Percentiles rank a stretch among this genome's conserved stretches.
These are phyloP conservation scores for Chlorociboria aeruginascens DNA, from an alignment of 495 filamentous ascomycete genomes.

Conservation along the genomic window DNA sequence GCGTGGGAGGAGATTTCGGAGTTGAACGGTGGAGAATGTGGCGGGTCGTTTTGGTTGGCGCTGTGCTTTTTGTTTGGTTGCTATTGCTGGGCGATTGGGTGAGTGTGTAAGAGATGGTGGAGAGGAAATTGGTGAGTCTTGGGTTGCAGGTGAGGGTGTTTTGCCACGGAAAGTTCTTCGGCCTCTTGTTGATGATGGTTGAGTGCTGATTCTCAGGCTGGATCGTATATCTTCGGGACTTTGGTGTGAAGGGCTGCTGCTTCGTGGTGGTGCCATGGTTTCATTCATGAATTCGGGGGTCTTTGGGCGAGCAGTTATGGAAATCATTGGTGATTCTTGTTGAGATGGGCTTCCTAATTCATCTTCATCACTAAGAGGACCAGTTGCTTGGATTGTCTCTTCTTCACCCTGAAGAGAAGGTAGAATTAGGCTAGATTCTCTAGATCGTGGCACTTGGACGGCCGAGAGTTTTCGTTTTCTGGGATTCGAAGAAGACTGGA, in stretches of 20 bases:
- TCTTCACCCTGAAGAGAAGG: background rate
- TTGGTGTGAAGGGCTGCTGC: slow-evolving; percentile 26
- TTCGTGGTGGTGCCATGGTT: slow-evolving; percentile 40
- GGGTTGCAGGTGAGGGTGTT: slow-evolving; percentile 11
- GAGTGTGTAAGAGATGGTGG: slow-evolving; percentile 22
- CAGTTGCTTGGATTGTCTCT: slow-evolving; percentile 9
- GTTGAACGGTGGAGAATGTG: slow-evolving; percentile 28
- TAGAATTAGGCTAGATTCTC: slow-evolving; percentile 11
- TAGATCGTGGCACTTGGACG: slow-evolving; percentile 15
- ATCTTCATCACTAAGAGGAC: slow-evolving; percentile 4
- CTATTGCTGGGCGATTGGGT: slow-evolving; percentile 25
- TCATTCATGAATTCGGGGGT: slow-evolving; percentile 32
- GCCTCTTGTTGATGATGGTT: slow-evolving; percentile 2
- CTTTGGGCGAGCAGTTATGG: slow-evolving; percentile 5
- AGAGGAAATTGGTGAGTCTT: slow-evolving; percentile 20
- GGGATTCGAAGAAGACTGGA: slow-evolving; percentile 15
- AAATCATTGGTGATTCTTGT: slow-evolving; percentile 2
- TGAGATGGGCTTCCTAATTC: background rate
- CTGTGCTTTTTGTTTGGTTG: background rate
- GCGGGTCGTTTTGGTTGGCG: slow-evolving; percentile 9
- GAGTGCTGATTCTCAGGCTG: background rate
- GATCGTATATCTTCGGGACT: background rate
- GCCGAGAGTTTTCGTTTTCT: slow-evolving; percentile 26
- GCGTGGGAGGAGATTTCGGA: slow-evolving; percentile 37
- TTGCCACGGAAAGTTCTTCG: slow-evolving; percentile 4